phyloP scores from a whole-genome alignment of 2,329 filamentous ascomycete species.

The Fusarium burgessii region DNA sequence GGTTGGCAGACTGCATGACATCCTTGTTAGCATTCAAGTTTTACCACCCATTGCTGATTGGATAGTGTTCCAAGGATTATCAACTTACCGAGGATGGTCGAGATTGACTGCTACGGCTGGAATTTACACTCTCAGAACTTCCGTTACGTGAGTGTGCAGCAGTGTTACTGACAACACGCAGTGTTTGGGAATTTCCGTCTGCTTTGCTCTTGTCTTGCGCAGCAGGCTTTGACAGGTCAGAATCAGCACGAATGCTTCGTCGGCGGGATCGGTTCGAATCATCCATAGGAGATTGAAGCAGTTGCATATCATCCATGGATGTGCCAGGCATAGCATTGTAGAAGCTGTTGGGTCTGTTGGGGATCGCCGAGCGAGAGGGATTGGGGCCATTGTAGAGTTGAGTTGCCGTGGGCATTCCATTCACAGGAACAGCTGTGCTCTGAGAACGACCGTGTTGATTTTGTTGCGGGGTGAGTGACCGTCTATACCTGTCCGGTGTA shows the following conservation, averaged over 20 bases:
- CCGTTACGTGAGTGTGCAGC: constrained; percentile 60
- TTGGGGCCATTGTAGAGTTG: constrained; percentile 49
- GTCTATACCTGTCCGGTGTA: constrained; percentile 81
- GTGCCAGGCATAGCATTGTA: constrained; percentile 61
- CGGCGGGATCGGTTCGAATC: constrained; percentile 81
- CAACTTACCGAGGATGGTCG: constrained; percentile 74
- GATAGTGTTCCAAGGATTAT: constrained; percentile 50
- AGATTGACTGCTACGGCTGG: constrained; percentile 69
- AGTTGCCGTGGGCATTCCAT: constrained; percentile 44
- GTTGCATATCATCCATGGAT: constrained; percentile 75
- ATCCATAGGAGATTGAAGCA: constrained; percentile 71
- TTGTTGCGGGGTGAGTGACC: constrained; percentile 56
- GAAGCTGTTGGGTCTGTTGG: constrained; percentile 65
- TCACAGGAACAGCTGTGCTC: constrained; percentile 50
- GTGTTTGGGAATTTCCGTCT: constrained; percentile 58
- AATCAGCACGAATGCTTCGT: constrained; percentile 79
- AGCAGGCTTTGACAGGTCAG: constrained; percentile 38
- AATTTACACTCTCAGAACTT: constrained; percentile 74
- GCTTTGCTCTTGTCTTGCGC: constrained; percentile 42
- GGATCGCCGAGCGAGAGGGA: constrained; percentile 50
- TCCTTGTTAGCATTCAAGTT: constrained; percentile 61
- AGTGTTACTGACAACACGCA: constrained; percentile 51
- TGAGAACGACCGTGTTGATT: constrained; percentile 55
- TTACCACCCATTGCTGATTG: constrained; percentile 57
- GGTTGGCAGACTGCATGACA: constrained; percentile 69